Conservation (phyloP, 257 asterid genomes). For the Galeopsis tetrahit region DNA sequence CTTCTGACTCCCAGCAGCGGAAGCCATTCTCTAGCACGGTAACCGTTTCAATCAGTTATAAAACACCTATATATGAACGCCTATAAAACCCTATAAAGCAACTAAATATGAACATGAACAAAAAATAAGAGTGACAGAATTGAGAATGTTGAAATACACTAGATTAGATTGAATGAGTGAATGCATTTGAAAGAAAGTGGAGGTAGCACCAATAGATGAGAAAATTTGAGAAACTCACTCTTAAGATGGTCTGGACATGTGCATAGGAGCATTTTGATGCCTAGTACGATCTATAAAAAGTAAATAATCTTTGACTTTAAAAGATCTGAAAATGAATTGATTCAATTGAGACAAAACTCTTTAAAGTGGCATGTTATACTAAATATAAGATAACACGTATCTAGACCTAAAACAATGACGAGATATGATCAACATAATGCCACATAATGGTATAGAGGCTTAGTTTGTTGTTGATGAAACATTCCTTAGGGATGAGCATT, state of each 20-base stretch:
- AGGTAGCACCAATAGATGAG: not conserved
- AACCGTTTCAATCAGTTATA: conserved; percentile 29
- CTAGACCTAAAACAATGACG: not conserved
- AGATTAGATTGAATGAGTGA: not conserved
- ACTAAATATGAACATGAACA: not conserved
- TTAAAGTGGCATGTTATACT: not conserved
- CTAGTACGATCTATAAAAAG: not conserved
- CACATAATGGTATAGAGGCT: not conserved
- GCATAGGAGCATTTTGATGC: not conserved
- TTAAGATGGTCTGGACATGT: not conserved
- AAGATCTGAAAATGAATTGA: not conserved
- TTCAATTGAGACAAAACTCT: not conserved
- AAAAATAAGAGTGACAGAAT: not conserved
- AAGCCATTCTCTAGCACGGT: conserved; percentile 64
- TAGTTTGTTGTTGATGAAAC: conserved; percentile 2
- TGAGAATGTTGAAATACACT: not conserved
- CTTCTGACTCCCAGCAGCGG: conserved; percentile 76
- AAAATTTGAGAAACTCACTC: not conserved
- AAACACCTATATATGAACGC: too few relatives aligned
- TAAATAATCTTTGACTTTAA: not conserved
- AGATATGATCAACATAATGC: not conserved
- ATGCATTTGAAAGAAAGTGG: not conserved
- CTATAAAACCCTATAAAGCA: too few relatives aligned
- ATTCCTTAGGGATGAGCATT: too few relatives aligned
- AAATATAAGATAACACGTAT: not conserved